Percentiles rank a stretch among this genome's conserved stretches.
Conservation (phyloP, 208 protist genomes). For the Leishmania aethiopica region DNA sequence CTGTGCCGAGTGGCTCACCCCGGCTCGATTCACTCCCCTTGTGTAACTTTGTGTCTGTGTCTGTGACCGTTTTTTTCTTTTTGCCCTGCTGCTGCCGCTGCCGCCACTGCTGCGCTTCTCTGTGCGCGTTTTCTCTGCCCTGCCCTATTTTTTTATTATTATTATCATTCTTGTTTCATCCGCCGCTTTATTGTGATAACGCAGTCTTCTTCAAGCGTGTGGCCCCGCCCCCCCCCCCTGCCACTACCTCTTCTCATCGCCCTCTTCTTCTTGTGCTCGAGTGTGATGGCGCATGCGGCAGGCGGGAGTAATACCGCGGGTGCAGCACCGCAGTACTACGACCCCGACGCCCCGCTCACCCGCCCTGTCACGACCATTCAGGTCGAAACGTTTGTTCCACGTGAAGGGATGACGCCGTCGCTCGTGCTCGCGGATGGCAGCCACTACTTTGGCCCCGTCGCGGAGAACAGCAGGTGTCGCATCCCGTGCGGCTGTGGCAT, state of each 20-base stretch:
- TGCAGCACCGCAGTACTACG: slow-evolving; percentile 30
- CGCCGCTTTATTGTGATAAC: no score
- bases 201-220: not conserved
- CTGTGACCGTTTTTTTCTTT: no score
- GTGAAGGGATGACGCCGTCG: slow-evolving; percentile 28
- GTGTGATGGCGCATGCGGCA: not conserved
- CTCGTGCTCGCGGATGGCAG: slow-evolving; percentile 62
- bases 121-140: not conserved
- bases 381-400: slow-evolving; percentile 57
- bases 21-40: not conserved
- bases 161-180: no score
- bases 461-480: slow-evolving; percentile 43
- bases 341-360: slow-evolving; percentile 36
- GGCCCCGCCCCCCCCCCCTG: not conserved
- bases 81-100: not conserved
- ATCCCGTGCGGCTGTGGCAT: slow-evolving; percentile 72
- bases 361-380: slow-evolving; percentile 66
- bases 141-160: no score
- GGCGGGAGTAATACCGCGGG: not conserved
- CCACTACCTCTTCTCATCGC: not conserved
- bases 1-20: not conserved
- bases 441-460: slow-evolving; percentile 77
- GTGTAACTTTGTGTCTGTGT: not conserved
- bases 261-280: not conserved
- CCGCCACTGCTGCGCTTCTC: not conserved